These are phyloP conservation scores for Macadamia integrifolia DNA, from an alignment of 164 flowering plant species.

Conservation along the genomic window DNA sequence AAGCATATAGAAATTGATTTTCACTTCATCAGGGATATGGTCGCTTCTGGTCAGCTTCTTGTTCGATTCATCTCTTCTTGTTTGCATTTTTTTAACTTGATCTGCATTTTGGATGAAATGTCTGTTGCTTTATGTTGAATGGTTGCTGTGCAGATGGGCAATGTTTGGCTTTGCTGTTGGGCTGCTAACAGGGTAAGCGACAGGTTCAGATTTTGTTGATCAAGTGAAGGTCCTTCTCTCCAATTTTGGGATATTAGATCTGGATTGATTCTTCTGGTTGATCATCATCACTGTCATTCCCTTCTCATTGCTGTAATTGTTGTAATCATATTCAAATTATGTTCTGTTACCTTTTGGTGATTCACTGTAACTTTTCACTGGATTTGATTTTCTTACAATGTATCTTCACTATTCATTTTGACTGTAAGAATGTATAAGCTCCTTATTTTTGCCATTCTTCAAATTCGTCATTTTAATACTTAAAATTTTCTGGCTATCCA, in stretches of 20 bases:
- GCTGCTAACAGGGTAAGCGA: constrained; percentile 91
- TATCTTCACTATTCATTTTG: constrained; percentile 4
- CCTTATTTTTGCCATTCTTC: not conserved
- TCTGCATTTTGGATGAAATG: not conserved
- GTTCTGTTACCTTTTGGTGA: constrained; percentile 13
- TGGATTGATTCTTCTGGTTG: constrained; percentile 47
- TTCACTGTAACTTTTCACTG: not conserved
- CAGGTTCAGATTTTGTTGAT: constrained; percentile 89
- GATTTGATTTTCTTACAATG: not conserved
- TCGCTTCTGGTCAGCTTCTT: too few species aligned
- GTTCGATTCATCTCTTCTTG: too few species aligned
- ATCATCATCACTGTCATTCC: constrained; percentile 3
- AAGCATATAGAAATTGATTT: not conserved
- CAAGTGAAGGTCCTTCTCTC: constrained; percentile 94
- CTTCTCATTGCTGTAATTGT: constrained; percentile 16
- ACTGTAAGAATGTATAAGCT: constrained; percentile 2
- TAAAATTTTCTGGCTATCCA: not conserved
- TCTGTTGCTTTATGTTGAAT: constrained; percentile 7
- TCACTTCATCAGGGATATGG: too few species aligned
- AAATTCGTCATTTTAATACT: not conserved
- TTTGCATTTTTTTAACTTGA: not conserved
- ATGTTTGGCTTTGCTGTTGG: constrained; percentile 99
- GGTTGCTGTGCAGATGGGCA: constrained; percentile 70
- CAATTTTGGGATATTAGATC: constrained; percentile 88
- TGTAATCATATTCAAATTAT: constrained; percentile 16